These are phyloP conservation scores for Naganishia liquefaciens DNA, from an alignment of 1,284 basidiomycete species.

Conservation along the genomic window DNA sequence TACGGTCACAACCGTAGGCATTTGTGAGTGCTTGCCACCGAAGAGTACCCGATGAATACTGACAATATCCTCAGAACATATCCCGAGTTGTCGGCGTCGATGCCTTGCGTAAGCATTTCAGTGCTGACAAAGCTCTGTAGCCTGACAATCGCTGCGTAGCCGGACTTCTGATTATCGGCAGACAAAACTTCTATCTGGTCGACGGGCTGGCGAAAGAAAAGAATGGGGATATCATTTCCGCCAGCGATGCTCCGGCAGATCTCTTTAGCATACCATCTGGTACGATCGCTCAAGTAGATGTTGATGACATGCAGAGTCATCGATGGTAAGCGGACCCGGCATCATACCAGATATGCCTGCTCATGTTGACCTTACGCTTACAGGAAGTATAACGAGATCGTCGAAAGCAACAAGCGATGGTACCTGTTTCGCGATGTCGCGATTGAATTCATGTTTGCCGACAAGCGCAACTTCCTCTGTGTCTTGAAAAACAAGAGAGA, in stretches of 20 bases:
- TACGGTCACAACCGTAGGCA: not conserved
- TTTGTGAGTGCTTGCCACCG: conserved; percentile 7
- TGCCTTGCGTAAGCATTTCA: conserved; percentile 65
- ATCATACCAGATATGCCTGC: not conserved
- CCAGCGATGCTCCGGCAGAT: conserved; percentile 77
- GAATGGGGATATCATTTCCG: conserved; percentile 85
- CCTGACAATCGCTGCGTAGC: conserved; percentile 56
- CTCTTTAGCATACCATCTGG: conserved; percentile 78
- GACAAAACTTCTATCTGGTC: conserved; percentile 82
- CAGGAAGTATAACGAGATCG: conserved; percentile 77
- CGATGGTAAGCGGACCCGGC: conserved; percentile 66
- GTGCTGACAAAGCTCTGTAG: not conserved
- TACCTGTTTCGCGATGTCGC: conserved; percentile 89
- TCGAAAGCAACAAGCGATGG: conserved; percentile 74
- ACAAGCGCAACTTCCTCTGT: conserved; percentile 76
- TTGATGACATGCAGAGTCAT: conserved; percentile 68
- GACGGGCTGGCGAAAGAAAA: conserved; percentile 88
- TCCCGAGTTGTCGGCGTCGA: conserved; percentile 83
- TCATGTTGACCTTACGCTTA: conserved; percentile 27
- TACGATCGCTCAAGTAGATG: conserved; percentile 74
- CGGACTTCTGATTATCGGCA: conserved; percentile 82
- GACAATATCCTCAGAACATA: conserved; percentile 60
- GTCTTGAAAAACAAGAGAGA: conserved; percentile 72
- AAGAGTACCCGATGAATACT: not conserved
- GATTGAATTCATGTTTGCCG: conserved; percentile 88